phyloP scores from a whole-genome alignment of 352 stramenopile genomes.

The Globisporangium camurandrum region DNA sequence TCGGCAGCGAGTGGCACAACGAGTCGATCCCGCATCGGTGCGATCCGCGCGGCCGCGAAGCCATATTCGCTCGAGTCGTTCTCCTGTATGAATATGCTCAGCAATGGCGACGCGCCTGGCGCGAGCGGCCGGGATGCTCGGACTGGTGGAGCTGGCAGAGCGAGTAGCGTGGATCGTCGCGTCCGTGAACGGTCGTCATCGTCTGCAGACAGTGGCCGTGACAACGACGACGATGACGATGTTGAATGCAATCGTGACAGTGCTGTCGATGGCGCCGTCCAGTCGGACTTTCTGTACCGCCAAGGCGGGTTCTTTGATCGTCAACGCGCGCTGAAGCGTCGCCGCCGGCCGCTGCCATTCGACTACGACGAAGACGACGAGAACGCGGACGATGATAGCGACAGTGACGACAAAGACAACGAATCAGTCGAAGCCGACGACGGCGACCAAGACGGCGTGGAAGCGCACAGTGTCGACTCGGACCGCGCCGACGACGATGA shows the following conservation, averaged over 20 bases:
- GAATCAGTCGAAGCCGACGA: slow-evolving; percentile 4
- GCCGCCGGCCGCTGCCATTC: slow-evolving; percentile 47
- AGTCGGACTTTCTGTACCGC: slow-evolving; percentile 70
- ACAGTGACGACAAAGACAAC: neutral
- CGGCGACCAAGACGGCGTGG: no score
- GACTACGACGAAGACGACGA: slow-evolving; percentile 29
- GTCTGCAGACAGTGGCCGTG: slow-evolving; percentile 17
- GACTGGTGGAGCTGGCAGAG: neutral
- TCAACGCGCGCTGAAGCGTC: slow-evolving; percentile 50
- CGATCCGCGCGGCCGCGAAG: slow-evolving; percentile 14
- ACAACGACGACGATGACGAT: neutral
- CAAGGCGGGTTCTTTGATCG: slow-evolving; percentile 80
- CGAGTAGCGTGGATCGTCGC: no score
- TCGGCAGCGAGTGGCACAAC: slow-evolving; percentile 3
- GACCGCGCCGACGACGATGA: neutral
- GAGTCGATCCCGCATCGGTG: neutral
- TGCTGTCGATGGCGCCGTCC: slow-evolving; percentile 13
- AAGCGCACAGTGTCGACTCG: neutral
- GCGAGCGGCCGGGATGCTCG: neutral
- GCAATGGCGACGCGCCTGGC: slow-evolving; percentile 15
- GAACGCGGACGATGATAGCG: slow-evolving; percentile 7
- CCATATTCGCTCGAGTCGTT: slow-evolving; percentile 59
- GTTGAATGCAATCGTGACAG: no score
- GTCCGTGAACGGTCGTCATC: slow-evolving; percentile 1
- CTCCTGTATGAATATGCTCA: slow-evolving; percentile 44